phyloP scores from a whole-genome alignment of 2,329 filamentous ascomycete species.

The Uncinocarpus reesii region DNA sequence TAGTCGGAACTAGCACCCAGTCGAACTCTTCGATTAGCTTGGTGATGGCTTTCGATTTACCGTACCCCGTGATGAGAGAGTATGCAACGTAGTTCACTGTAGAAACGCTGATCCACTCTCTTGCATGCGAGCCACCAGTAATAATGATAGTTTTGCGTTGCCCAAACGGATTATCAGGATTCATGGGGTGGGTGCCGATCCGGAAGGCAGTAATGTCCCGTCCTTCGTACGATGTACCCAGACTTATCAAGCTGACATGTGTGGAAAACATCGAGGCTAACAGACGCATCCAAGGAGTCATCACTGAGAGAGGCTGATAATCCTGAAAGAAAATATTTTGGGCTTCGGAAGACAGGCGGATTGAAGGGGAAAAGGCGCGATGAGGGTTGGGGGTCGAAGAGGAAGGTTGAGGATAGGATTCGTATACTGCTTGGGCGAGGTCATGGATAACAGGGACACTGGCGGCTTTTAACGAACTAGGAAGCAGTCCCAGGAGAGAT shows the following conservation, averaged over 20 bases:
- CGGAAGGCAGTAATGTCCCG: constrained; percentile 74
- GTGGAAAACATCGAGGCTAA: constrained; percentile 82
- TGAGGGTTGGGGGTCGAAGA: constrained; percentile 19
- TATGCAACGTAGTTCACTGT: constrained; percentile 88
- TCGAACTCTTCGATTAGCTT: constrained; percentile 75
- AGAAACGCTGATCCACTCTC: constrained; percentile 92
- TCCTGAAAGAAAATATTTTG: constrained; percentile 76
- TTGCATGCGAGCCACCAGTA: constrained; percentile 76
- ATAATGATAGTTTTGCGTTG: constrained; percentile 69
- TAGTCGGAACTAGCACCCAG: constrained; percentile 73
- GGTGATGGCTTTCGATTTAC: constrained; percentile 59
- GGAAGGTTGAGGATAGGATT: constrained; percentile 55
- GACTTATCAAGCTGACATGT: constrained; percentile 59
- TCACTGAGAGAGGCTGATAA: constrained; percentile 78
- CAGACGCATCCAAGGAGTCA: constrained; percentile 83
- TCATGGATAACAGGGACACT: constrained; percentile 71
- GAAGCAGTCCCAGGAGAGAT: constrained; percentile 69
- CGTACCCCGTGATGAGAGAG: constrained; percentile 73
- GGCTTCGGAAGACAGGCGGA: constrained; percentile 26
- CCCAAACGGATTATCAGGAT: constrained; percentile 33
- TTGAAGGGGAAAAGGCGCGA: constrained; percentile 24
- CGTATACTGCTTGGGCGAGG: constrained; percentile 63
- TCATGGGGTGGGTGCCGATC: constrained; percentile 53
- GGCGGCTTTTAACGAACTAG: constrained; percentile 58
- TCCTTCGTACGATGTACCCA: constrained; percentile 81